Evolutionary conservation across 2,329 filamentous ascomycete species (phyloP), one percentile per base, ranked within the genome.

Genomic region (Lomentospora prolificans): DNA sequence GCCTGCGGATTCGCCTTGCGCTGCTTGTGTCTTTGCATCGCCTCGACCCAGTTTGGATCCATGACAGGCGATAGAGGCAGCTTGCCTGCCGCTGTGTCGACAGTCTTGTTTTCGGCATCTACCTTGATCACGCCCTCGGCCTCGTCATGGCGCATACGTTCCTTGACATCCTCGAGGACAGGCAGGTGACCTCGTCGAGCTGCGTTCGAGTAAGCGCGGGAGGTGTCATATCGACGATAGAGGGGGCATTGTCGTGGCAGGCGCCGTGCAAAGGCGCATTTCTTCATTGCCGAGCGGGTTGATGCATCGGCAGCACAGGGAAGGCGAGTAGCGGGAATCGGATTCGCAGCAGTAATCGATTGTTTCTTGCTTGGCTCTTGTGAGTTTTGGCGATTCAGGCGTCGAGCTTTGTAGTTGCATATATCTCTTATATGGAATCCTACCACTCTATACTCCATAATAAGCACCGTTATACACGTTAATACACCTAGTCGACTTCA

Each of bases 31-130:
- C 72, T 71, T 39, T 71, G 65, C 56, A 67, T 72, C 0, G 72
- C 70, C 33, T 73, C 67, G 60, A 75, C 72, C 67, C 75, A 82
- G 2, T 62, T 61, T 3, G 75, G 71, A 69, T 82, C 72, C 65
- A 81, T 75, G 10, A 83, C 55, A 1, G 80, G 80, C 2, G 80
- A 82, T 7, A 79, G 65, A 0, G 79, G 80, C 1, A 83, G 65
- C 1, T 67, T 59, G 6, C 79, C 78, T 0, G 66, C 67, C 0
- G 69, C 66, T 0, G 78, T 81, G 10, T 60, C 60, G 53, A 82
- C 65, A 1, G 70, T 75, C 60, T 77, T 77, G 25, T 27, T 24
- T 25, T 46, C 36, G 27, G 39, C 14, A 19, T 55, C 39, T 25
- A 55, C 27, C 22, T 31, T 48, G n/a, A 55, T 17, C 24, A 22